These are phyloP conservation scores for Senecio squalidus DNA, from an alignment of 140 eudicot species.

Conservation along the genomic window DNA sequence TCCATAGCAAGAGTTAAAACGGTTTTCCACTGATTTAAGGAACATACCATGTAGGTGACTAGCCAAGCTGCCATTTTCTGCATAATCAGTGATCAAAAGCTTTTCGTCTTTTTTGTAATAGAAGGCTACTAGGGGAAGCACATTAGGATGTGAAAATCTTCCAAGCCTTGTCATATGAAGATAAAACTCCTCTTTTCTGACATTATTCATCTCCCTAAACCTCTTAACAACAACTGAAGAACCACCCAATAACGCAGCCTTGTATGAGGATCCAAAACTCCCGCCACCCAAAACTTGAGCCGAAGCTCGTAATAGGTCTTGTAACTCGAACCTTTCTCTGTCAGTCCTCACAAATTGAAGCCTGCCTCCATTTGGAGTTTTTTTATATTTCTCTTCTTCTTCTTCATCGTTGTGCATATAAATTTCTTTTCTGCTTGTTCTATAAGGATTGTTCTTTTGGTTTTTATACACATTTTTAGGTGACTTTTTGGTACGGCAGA, in stretches of 20 bases:
- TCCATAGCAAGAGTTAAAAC: too few species aligned
- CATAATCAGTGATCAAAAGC: slow-evolving; percentile 52
- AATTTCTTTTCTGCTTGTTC: slow-evolving; percentile 13
- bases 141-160: slow-evolving; percentile 46
- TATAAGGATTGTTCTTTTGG: slow-evolving; percentile 23
- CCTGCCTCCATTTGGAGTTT: slow-evolving; percentile 19
- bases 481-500: slow-evolving; percentile 5
- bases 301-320: slow-evolving; percentile 52
- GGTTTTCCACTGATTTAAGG: too few species aligned
- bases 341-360: slow-evolving; percentile 49
- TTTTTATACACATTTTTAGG: slow-evolving; percentile 19
- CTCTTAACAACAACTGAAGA: slow-evolving; percentile 60
- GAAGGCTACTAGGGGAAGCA: slow-evolving; percentile 65
- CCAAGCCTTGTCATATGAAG: slow-evolving; percentile 61
- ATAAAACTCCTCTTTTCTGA: slow-evolving; percentile 49
- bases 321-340: slow-evolving; percentile 37
- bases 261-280: slow-evolving; percentile 55
- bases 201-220: slow-evolving; percentile 58
- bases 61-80: slow-evolving; percentile 53
- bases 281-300: slow-evolving; percentile 80
- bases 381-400: slow-evolving; percentile 13
- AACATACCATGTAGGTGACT: slow-evolving; percentile 56
- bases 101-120: slow-evolving; percentile 60
- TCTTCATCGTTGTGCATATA: slow-evolving; percentile 21
- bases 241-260: slow-evolving; percentile 44